Base-by-base conservation (phyloP, 1,139 yeast species). In the Candida glucosophila region DNA sequence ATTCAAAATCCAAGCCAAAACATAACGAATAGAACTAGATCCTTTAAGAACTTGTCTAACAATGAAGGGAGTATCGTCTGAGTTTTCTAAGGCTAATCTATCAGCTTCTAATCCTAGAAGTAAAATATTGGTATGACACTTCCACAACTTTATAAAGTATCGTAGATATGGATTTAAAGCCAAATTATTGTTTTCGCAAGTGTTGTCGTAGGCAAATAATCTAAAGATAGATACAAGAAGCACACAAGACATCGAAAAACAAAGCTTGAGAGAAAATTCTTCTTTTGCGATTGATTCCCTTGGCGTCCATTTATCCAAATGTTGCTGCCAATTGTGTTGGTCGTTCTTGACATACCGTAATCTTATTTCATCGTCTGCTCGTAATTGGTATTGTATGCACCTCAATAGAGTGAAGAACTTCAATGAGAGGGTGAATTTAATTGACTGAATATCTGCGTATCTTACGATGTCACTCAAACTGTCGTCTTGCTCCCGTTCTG, bases 101-200 rank as follows among this genome's bases (percentile, higher is more conserved):
- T 78, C 88, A 25, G 77, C 68, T 37, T 74, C 80, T 12, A 78
- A 49, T 0, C 81, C 81, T 5, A 71, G 47, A 6, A 68, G 45
- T 0, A 78, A 59, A 5, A 75, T 60, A 31, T 63, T 66, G 2
- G 85, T 74, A 36, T 73, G 71, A 24, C 72, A 62, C 40, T 74
- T 75, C 86, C 88, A 79, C 7, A 73, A 43, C 23, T 70, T 68
- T 6, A 76, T 51, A 29, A 74, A 65, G 25, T 62, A 58, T 19
- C 67, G 67, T 26, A 75, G 44, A 39, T 75, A 79, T 7, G 90
- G 90, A 39, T 77, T 77, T 23, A 66, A 33, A 10, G 66, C 58
- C 11, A 70, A 40, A 33, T 66, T 69, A 7, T 42, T 52, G 2
- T 27, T 49, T 6, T 42, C 52, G n/a, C n/a, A n/a, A n/a, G n/a